Conservation (phyloP, 2,329 filamentous ascomycete species). For the Aspergillus unguis region DNA sequence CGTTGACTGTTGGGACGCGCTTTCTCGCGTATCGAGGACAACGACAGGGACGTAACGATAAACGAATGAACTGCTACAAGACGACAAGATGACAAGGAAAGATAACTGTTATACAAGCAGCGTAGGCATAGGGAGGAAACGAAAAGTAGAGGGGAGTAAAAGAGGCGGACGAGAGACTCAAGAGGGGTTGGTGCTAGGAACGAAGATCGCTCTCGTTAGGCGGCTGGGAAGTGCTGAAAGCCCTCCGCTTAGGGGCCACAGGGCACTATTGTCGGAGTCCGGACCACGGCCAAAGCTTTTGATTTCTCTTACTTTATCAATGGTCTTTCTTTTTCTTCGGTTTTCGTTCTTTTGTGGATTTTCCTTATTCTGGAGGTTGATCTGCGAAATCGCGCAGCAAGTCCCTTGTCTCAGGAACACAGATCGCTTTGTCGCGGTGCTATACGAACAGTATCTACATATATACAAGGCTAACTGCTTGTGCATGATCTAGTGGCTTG, state of each 20-base stretch:
- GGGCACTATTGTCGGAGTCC: too few relatives aligned
- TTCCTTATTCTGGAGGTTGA: not conserved
- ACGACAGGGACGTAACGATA: slow-evolving; percentile 11
- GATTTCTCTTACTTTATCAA: not conserved
- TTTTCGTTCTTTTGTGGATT: not conserved
- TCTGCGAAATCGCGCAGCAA: not conserved
- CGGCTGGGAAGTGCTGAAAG: slow-evolving; percentile 14
- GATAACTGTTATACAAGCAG: slow-evolving; percentile 30
- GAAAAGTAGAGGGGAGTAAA: slow-evolving; percentile 19
- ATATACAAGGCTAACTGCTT: not conserved
- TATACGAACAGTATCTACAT: not conserved
- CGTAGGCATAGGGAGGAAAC: slow-evolving; percentile 14
- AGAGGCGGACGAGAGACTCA: slow-evolving; percentile 22
- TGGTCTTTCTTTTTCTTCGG: not conserved
- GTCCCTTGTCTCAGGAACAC: not conserved
- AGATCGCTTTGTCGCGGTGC: not conserved
- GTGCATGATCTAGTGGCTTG: not conserved
- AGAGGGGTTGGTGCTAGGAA: slow-evolving; percentile 5
- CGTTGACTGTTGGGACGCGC: slow-evolving; percentile 11
- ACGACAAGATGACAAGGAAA: slow-evolving; percentile 20
- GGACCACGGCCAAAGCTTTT: not conserved
- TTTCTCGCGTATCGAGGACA: slow-evolving; percentile 16
- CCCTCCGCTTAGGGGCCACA: too few relatives aligned
- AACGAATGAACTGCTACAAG: slow-evolving; percentile 25
- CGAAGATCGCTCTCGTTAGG: slow-evolving; percentile 6